Evolutionary conservation across 192 early-diverging fungal genomes (phyloP), one percentile per base, ranked within the genome.

Genomic region (Diversispora eburnea): DNA sequence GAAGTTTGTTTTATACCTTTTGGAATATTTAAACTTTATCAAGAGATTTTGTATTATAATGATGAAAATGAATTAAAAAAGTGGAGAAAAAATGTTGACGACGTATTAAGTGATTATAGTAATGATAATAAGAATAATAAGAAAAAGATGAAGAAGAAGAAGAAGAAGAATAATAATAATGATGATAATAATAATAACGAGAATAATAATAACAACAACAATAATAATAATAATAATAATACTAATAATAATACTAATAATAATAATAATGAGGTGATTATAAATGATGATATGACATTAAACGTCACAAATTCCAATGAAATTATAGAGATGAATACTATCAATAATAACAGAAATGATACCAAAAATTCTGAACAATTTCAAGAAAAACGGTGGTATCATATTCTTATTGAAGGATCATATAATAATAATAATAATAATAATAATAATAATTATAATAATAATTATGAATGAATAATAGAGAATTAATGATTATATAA

Each of bases 1-100:
- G 43, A 59, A 10, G 52, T 70, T 22, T 25, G n/a, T 10, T 58
- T 70, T 20, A 43, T 70, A 22, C 69, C 69, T n/a, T 70, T 54
- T 70, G 8, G 42, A 3, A 42, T 70, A 39, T 58, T 70, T 70
- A 10, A 58, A 9, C 39, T 6, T 45, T 70, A 58, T 70, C 69
- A 70, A 59, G 54, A 70, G 0, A 33, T 70, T 20, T 5, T 70
- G 41, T 70, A 58, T 57, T 52, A 70, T 20, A 42, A 42, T 45
- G n/a, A 52, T 43, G 51, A 54, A 13, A 4, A 4, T 17, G 51
- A 54, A 17, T 4, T 13, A 17, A 54, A 54, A 17, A 10, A 54
- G 4, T 33, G 25, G 25, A 0, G 25, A 33, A 33, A 33, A 33
- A 33, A 33, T 33, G 25, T 33, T 33, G 25, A 33, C 25, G 25